These are phyloP conservation scores for Penicillium goetzii DNA, from an alignment of 495 filamentous ascomycete species.

Conservation along the genomic window DNA sequence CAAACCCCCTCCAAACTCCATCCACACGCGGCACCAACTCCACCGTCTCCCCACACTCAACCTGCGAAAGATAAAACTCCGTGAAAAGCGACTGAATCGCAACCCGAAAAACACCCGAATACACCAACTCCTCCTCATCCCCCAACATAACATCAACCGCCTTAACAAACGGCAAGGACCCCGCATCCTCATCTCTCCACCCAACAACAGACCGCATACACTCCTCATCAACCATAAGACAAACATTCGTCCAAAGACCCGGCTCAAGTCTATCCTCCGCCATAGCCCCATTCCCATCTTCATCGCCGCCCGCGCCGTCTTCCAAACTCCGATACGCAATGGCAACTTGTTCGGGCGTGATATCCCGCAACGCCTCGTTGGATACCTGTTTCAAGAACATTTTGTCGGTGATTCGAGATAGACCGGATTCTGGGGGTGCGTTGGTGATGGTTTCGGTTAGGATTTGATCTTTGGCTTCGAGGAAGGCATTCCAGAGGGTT, in stretches of 20 bases:
- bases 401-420: slow-evolving; percentile 5
- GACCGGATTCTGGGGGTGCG: slow-evolving; percentile 4
- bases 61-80: neutral
- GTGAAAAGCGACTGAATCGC: slow-evolving; percentile 8
- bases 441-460: neutral
- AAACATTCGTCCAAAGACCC: slow-evolving; percentile 3
- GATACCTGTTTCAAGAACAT: slow-evolving; percentile 8
- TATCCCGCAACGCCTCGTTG: neutral
- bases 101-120: slow-evolving; percentile 4
- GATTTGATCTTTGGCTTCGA: neutral
- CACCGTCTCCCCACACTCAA: neutral
- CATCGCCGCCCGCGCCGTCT: neutral
- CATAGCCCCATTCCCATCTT: neutral
- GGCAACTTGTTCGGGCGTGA: neutral
- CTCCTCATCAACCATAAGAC: slow-evolving; percentile 16
- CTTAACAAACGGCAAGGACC: slow-evolving; percentile 4
- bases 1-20: neutral
- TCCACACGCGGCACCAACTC: neutral
- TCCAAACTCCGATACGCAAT: slow-evolving; percentile 9
- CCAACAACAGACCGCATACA: slow-evolving; percentile 13
- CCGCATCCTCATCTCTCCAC: neutral
- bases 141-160: slow-evolving; percentile 9
- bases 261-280: neutral
- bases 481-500: neutral
- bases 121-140: neutral